These are phyloP conservation scores for Hirschioporus abietinus DNA, from an alignment of 768 basidiomycete species.

Conservation along the genomic window DNA sequence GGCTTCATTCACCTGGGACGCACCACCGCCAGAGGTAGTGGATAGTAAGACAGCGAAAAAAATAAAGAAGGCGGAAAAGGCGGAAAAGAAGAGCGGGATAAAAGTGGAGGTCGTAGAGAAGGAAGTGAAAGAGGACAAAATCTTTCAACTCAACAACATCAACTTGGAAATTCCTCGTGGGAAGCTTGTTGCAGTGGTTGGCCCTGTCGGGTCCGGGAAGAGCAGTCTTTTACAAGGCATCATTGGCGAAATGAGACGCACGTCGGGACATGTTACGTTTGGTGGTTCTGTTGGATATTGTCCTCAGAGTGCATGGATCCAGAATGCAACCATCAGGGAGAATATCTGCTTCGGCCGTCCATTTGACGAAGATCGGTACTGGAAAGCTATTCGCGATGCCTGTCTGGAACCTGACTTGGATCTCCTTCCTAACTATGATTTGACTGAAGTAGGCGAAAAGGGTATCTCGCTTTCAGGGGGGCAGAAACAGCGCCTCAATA, in stretches of 20 bases:
- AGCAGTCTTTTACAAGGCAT: conserved; percentile 67
- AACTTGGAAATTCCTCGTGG: conserved; percentile 68
- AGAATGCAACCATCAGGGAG: conserved; percentile 83
- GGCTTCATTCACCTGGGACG: conserved; percentile 86
- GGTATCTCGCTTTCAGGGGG: conserved; percentile 89
- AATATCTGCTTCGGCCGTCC: conserved; percentile 86
- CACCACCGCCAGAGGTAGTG: conserved; percentile 50
- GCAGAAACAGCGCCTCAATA: conserved; percentile 74
- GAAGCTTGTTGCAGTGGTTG: conserved; percentile 79
- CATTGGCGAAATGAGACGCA: conserved; percentile 79
- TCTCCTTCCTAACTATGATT: conserved; percentile 69
- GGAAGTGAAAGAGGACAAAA: conserved; percentile 19
- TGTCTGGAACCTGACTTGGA: conserved; percentile 79
- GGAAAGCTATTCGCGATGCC: conserved; percentile 72
- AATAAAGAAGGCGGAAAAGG: conserved; percentile 27
- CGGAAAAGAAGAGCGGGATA: conserved; percentile 12
- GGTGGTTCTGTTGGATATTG: conserved; percentile 79
- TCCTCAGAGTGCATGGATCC: conserved; percentile 89
- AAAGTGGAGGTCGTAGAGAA: conserved; percentile 10
- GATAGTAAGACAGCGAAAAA: conserved; percentile 27
- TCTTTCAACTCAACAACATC: conserved; percentile 66
- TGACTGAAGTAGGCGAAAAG: conserved; percentile 82
- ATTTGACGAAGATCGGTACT: conserved; percentile 77
- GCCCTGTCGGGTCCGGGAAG: conserved; percentile 71
- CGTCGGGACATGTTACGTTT: conserved; percentile 59